These are phyloP conservation scores for Oryza brachyantha DNA, from an alignment of 176 grass and related monocot genomes.

Conservation along the genomic window DNA sequence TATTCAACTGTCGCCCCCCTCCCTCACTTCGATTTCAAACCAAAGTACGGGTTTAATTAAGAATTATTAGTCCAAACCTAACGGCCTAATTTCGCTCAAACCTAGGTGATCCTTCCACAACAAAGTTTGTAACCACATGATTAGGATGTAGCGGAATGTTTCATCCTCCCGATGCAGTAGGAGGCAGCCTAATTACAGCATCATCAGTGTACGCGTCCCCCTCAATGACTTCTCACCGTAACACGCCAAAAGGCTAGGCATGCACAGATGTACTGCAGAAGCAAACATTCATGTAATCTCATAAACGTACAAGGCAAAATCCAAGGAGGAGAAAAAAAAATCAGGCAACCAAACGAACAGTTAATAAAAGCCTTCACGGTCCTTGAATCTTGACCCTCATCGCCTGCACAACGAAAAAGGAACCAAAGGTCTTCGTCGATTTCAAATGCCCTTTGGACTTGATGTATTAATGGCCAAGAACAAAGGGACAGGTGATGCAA, in stretches of 20 bases:
- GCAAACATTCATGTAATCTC: background rate
- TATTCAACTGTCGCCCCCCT: background rate
- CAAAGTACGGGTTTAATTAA: background rate
- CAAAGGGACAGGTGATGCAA: slow-evolving; percentile 38
- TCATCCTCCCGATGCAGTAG: background rate
- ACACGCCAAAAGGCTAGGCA: slow-evolving; percentile 16
- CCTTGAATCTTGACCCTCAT: background rate
- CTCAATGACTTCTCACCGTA: slow-evolving; percentile 22
- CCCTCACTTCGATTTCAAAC: slow-evolving; percentile 45
- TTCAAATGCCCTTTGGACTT: background rate
- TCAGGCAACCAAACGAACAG: slow-evolving; percentile 9
- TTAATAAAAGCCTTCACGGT: background rate
- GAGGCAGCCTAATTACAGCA: background rate
- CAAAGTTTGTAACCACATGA: slow-evolving; percentile 37
- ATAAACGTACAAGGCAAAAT: background rate
- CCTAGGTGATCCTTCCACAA: slow-evolving; percentile 3
- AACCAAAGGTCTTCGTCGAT: background rate
- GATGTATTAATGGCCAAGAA: slow-evolving; percentile 25
- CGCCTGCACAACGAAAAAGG: background rate
- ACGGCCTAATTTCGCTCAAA: slow-evolving; percentile 27
- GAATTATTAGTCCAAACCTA: slow-evolving; percentile 6
- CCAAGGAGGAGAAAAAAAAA: slow-evolving; percentile 28
- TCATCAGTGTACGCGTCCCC: background rate
- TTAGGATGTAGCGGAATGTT: slow-evolving; percentile 32
- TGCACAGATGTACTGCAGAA: background rate